Conservation (phyloP, 352 stramenopile species). For the Pythium aquatile region DNA sequence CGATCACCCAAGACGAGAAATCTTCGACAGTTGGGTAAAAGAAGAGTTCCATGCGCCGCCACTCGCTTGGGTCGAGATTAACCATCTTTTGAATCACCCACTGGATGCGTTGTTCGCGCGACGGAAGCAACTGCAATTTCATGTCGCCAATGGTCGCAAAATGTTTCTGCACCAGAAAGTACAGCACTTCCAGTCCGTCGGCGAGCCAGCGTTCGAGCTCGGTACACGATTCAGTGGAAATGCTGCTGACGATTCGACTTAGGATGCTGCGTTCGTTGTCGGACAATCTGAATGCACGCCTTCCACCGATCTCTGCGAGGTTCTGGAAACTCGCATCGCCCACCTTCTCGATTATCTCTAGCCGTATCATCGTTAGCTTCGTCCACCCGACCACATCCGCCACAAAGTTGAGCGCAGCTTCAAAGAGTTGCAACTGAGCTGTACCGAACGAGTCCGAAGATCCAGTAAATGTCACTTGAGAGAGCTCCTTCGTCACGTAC, state of each 20-base stretch:
- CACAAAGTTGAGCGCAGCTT: constrained; percentile 13
- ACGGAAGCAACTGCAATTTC: not conserved
- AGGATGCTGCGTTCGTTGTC: constrained; percentile 21
- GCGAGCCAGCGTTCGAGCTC: constrained; percentile 16
- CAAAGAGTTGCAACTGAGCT: constrained; percentile 6
- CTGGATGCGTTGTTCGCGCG: constrained; percentile 10
- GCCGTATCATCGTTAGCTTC: constrained; percentile 1
- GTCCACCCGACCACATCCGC: constrained; percentile 19
- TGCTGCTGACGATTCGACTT: constrained; percentile 9
- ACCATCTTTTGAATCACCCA: constrained; percentile 25
- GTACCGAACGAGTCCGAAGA: too few relatives aligned
- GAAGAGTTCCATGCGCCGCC: constrained; percentile 7
- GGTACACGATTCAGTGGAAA: not conserved
- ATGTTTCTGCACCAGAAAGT: constrained; percentile 8
- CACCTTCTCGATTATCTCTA: constrained; percentile 13
- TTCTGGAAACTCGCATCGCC: constrained; percentile 16
- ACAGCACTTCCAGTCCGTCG: constrained; percentile 16
- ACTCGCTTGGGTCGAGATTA: constrained; percentile 6
- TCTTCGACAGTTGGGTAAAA: constrained; percentile 5
- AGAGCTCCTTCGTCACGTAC: not conserved
- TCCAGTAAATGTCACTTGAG: not conserved
- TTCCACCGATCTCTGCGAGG: not conserved
- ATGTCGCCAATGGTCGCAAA: not conserved
- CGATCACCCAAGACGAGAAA: not conserved
- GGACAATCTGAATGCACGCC: constrained; percentile 8